phyloP scores from a whole-genome alignment of 441 rosid species.

The Pelargonium australe region DNA sequence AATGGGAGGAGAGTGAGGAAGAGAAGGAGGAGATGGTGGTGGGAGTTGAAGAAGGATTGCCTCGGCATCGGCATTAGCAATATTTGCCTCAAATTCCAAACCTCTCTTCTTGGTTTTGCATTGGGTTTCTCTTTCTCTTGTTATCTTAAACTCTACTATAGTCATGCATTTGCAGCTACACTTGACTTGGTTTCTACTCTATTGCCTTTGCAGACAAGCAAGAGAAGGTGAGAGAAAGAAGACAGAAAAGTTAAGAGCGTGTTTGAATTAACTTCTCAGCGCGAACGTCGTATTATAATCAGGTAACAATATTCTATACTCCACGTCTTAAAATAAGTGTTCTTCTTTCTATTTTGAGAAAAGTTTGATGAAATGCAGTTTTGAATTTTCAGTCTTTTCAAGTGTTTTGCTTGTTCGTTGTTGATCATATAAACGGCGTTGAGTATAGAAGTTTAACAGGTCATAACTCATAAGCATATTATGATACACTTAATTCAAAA shows the following conservation, averaged over 20 bases:
- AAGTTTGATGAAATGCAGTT: too few species aligned
- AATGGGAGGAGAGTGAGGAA: conserved; percentile 26
- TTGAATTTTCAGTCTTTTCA: too few species aligned
- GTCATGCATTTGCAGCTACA: background rate
- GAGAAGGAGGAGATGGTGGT: conserved; percentile 25
- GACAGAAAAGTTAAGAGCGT: conserved; percentile 17
- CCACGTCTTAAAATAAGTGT: too few species aligned
- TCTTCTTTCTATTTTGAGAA: too few species aligned
- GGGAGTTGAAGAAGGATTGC: conserved; percentile 29
- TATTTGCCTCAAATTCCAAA: conserved; percentile 50
- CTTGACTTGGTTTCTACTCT: conserved; percentile 7
- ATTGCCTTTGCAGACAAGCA: conserved; percentile 46
- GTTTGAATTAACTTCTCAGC: too few species aligned
- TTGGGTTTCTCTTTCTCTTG: conserved; percentile 11
- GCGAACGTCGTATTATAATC: too few species aligned
- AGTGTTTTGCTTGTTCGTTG: too few species aligned
- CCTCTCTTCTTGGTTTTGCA: conserved; percentile 49
- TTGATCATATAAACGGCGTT: too few species aligned
- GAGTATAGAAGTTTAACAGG: too few species aligned
- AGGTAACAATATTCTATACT: too few species aligned
- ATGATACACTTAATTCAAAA: too few species aligned
- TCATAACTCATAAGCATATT: too few species aligned
- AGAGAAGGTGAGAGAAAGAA: conserved; percentile 26
- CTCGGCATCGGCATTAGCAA: conserved; percentile 58
- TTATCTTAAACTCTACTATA: conserved; percentile 19